These are phyloP conservation scores for Mycena metata DNA, from an alignment of 768 basidiomycete species.

Conservation along the genomic window DNA sequence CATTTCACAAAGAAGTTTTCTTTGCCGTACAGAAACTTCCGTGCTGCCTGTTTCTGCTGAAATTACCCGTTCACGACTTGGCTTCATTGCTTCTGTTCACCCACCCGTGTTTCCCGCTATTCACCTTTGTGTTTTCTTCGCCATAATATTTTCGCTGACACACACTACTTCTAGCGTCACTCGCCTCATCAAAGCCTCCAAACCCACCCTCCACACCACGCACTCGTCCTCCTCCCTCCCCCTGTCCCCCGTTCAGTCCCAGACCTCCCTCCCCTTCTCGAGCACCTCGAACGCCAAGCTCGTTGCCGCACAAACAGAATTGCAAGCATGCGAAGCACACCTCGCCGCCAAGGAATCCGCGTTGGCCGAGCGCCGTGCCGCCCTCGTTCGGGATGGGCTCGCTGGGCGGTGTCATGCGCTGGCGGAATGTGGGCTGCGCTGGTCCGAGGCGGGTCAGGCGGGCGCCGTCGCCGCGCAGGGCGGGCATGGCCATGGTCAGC, in stretches of 20 bases:
- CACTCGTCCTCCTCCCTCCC: constrained; percentile 62
- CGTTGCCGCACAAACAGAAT: constrained; percentile 75
- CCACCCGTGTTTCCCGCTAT: neutral
- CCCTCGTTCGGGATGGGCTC: constrained; percentile 74
- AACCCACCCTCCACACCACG: constrained; percentile 51
- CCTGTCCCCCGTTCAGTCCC: constrained; percentile 47
- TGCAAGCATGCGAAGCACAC: constrained; percentile 87
- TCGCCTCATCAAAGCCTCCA: constrained; percentile 83
- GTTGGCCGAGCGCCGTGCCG: constrained; percentile 64
- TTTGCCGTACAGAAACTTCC: too few relatives aligned
- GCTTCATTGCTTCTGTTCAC: too few relatives aligned
- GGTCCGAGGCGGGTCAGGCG: constrained; percentile 77
- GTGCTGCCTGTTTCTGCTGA: too few relatives aligned
- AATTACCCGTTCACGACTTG: too few relatives aligned
- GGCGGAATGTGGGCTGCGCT: constrained; percentile 76
- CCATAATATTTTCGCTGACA: neutral
- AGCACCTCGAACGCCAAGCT: constrained; percentile 59
- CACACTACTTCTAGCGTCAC: constrained; percentile 66
- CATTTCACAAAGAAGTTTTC: too few relatives aligned
- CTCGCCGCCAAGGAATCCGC: constrained; percentile 79
- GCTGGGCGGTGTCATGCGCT: constrained; percentile 73
- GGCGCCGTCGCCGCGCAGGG: constrained; percentile 43
- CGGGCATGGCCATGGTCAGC: neutral
- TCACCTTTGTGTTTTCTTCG: neutral
- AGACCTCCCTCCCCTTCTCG: constrained; percentile 47